Base-by-base conservation (phyloP, 805 yeast genomes). In the Candida krabiensis region DNA sequence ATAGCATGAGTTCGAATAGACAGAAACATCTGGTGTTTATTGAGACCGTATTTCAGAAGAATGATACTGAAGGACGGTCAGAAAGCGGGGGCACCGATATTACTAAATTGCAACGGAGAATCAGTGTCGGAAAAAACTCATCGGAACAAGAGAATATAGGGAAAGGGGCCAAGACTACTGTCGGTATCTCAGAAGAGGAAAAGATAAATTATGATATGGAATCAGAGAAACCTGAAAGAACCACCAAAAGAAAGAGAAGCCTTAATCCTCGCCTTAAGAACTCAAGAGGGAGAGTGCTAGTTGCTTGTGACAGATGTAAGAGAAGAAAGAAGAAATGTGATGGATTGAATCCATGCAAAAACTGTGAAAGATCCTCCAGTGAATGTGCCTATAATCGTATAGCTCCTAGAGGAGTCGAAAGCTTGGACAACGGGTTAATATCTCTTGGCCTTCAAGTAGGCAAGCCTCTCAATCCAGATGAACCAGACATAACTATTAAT, bases 301-400 rank as follows among this genome's bases (percentile, higher is more conserved):
- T 38, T 5, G 50, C 50, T 3, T 46, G 50, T 34, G 46, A 38
- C 19, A 24, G 48, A 16, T 46, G 50, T 19, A 44, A 46, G 23
- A 18, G 41, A 15, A 35, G 50, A 9, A 46, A 46, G 30, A 45
- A 46, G 23, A 46, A 46, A 19, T 46, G 50, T 22, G 45, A 44
- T 14, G 50, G 50, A 5, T 17, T 17, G 16, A 37, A 35, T 14
- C 37, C 43, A 3, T 47, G 52, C 25, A 4, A 15, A 1, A 35
- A 32, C 26, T 47, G 52, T 33, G 17, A 17, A 8, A 30, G 28
- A 6, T 28, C 47, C 7, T 26, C 23, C 14, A 27, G 12, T 23
- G 12, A 13, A 13, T 34, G 38, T 18, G 7, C 12, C 16, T 34
- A 34, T 19, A 8, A 8, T n/a, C 12, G 19, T 9, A 18, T 14